A percentile compares a stretch with the other conserved stretches of the same genome.
Conservation (phyloP, 2,329 filamentous ascomycete genomes). For the Fonsecaea pedrosoi region DNA sequence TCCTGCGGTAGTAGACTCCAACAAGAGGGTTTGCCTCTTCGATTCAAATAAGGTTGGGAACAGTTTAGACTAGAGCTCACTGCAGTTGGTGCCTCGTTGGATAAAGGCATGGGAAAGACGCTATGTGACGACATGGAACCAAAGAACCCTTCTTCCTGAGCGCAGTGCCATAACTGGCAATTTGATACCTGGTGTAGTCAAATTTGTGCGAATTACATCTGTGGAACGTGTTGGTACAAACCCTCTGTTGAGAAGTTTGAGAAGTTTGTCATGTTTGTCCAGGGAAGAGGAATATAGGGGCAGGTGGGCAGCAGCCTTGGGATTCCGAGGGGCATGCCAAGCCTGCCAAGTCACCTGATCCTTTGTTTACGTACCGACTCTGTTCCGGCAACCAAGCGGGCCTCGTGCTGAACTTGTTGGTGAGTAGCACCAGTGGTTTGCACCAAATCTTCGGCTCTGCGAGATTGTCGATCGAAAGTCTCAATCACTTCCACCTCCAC, state of each 20-base stretch:
- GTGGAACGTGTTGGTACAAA: no score
- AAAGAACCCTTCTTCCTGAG: no score
- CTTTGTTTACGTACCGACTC: constrained; percentile 1
- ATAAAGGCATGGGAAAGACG: no score
- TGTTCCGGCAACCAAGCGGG: constrained; percentile 5
- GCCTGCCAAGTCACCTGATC: neutral
- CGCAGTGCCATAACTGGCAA: no score
- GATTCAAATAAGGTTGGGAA: constrained; percentile 10
- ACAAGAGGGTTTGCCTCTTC: constrained; percentile 11
- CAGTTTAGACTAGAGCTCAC: no score
- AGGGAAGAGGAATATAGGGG: no score
- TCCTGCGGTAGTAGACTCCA: constrained; percentile 33
- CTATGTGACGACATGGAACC: no score
- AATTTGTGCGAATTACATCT: no score
- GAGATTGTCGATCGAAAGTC: neutral
- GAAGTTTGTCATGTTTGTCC: no score
- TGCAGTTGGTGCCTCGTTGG: no score
- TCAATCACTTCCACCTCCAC: neutral
- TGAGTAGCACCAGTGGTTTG: constrained; percentile 1
- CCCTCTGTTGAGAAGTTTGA: no score
- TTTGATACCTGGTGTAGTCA: no score
- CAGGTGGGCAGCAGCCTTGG: neutral
- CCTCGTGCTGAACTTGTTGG: neutral
- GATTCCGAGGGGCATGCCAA: neutral
- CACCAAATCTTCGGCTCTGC: constrained; percentile 8